A percentile compares a stretch with the other conserved stretches of the same genome.
These are phyloP conservation scores for Komagataella pseudopastoris DNA, from an alignment of 805 yeast species.

Conservation along the genomic window DNA sequence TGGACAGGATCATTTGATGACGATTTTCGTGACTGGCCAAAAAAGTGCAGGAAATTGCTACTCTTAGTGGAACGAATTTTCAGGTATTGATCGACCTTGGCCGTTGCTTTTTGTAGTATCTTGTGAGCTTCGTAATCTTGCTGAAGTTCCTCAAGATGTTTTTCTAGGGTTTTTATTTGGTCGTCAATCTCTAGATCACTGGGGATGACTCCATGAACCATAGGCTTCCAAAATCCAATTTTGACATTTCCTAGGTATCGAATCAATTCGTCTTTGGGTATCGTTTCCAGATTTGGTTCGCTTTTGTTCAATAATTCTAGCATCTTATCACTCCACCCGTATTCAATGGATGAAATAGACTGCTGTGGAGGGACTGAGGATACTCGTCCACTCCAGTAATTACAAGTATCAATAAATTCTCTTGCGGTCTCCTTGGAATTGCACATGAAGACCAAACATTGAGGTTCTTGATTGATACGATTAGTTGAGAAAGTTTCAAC, in stretches of 20 bases:
- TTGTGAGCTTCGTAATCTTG: slow-evolving; percentile 28
- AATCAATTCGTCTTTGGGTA: slow-evolving; percentile 10
- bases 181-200: slow-evolving; percentile 16
- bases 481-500: slow-evolving; percentile 1
- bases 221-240: slow-evolving; percentile 29
- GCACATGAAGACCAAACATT: slow-evolving; percentile 36
- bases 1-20: slow-evolving; percentile 8
- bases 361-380: slow-evolving; percentile 71
- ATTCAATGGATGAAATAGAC: slow-evolving; percentile 64
- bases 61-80: background rate
- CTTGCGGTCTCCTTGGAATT: slow-evolving; percentile 54
- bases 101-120: slow-evolving; percentile 17
- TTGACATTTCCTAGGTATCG: slow-evolving; percentile 15
- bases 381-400: slow-evolving; percentile 82
- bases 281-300: background rate
- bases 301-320: slow-evolving; percentile 3
- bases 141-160: slow-evolving; percentile 25
- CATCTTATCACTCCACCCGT: slow-evolving; percentile 53
- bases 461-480: background rate
- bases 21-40: slow-evolving; percentile 4
- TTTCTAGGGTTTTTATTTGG: slow-evolving; percentile 25
- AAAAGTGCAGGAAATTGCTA: background rate
- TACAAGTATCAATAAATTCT: slow-evolving; percentile 64
- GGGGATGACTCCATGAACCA: slow-evolving; percentile 13
- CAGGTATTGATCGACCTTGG: background rate